phyloP scores from a whole-genome alignment of 208 protist genomes.

The Trypanosoma theileri region DNA sequence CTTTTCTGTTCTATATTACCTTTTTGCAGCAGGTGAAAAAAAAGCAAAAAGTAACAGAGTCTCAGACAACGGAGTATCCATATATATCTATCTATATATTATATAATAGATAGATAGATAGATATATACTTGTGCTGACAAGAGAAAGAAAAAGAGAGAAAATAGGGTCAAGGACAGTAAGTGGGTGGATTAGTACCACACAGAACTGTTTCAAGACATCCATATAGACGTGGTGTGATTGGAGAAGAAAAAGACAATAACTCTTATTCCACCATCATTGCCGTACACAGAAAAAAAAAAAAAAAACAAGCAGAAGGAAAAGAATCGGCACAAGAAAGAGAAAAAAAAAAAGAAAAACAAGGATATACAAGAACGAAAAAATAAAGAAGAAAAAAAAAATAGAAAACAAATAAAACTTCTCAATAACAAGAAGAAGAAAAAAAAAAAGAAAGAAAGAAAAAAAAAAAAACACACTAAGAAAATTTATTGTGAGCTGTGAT shows the following conservation, averaged over 20 bases:
- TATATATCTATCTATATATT: constrained; percentile 18
- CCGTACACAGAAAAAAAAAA: neutral
- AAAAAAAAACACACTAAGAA: neutral
- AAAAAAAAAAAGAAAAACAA: neutral
- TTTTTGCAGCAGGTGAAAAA: neutral
- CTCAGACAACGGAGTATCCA: neutral
- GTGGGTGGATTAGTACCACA: neutral
- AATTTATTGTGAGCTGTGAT: neutral
- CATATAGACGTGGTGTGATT: no score
- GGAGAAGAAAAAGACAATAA: no score
- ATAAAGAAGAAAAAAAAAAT: constrained; percentile 6
- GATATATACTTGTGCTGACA: neutral
- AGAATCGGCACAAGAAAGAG: neutral
- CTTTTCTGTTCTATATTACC: no score
- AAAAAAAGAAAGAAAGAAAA: neutral
- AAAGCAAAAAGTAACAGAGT: neutral
- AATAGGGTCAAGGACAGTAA: neutral
- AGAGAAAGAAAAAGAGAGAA: neutral
- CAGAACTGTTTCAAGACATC: no score
- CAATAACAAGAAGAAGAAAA: neutral
- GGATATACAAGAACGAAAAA: neutral
- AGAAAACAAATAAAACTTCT: neutral
- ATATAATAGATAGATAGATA: neutral
- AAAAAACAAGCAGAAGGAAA: neutral
- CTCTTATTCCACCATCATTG: no score